phyloP scores from a whole-genome alignment of 179 eudicot species.

The Silene noctiflora region DNA sequence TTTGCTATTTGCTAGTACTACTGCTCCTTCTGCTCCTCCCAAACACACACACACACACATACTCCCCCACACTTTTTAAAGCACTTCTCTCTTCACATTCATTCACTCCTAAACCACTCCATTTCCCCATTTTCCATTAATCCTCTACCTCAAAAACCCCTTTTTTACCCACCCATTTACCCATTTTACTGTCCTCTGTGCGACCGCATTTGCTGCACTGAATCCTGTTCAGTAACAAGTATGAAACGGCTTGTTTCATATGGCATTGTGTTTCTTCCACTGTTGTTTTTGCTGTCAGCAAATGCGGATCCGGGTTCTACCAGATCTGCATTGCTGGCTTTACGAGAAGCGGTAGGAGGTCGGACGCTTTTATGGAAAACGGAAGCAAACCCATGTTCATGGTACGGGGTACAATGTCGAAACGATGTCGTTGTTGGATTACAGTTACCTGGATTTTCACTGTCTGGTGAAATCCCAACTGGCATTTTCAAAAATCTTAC shows the following conservation, averaged over 20 bases:
- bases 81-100: background rate
- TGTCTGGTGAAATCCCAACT: conserved; percentile 54
- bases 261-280: too few relatives aligned
- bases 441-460: conserved; percentile 64
- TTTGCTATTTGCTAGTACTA: too few relatives aligned
- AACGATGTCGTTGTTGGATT: conserved; percentile 45
- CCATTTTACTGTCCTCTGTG: too few relatives aligned
- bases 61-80: background rate
- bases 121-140: too few relatives aligned
- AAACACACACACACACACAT: background rate
- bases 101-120: too few relatives aligned
- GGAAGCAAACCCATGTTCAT: conserved; percentile 20
- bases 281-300: too few relatives aligned
- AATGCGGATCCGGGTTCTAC: conserved; percentile 33
- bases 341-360: conserved; percentile 45
- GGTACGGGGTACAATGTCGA: conserved; percentile 51
- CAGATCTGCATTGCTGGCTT: conserved; percentile 37
- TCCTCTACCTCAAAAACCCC: too few relatives aligned
- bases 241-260: too few relatives aligned
- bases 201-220: too few relatives aligned
- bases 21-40: background rate
- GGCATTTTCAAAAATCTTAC: conserved; percentile 50
- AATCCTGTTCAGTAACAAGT: too few relatives aligned
- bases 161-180: too few relatives aligned
- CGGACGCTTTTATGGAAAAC: conserved; percentile 43